Conservation (phyloP, 2,329 filamentous ascomycete genomes). For the Tolypocladium cylindrosporum region DNA sequence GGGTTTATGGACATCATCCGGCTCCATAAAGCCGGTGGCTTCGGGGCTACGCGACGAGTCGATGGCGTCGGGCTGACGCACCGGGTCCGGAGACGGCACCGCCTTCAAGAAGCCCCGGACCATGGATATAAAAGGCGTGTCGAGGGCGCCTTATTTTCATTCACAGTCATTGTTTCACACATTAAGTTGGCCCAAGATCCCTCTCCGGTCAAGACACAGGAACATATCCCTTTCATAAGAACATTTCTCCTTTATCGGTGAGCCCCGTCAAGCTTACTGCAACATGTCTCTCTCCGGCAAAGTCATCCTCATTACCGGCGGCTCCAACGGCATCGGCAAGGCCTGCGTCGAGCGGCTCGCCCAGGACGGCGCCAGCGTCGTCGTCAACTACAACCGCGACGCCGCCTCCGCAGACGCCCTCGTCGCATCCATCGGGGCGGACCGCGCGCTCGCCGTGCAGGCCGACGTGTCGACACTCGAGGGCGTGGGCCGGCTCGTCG, state of each 20-base stretch:
- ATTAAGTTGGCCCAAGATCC: too few species aligned
- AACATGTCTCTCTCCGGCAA: slow-evolving; percentile 24
- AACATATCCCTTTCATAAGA: not conserved
- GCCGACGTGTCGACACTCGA: slow-evolving; percentile 39
- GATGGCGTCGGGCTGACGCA: not conserved
- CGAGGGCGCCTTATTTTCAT: not conserved
- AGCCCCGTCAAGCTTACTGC: not conserved
- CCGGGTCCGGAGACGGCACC: not conserved
- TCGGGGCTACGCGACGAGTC: not conserved
- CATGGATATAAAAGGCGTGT: not conserved
- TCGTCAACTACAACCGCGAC: slow-evolving; percentile 45
- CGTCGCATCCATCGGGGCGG: slow-evolving; percentile 34
- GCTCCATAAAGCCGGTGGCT: not conserved
- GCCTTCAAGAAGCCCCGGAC: not conserved
- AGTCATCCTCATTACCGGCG: slow-evolving; percentile 41
- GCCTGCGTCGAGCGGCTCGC: slow-evolving; percentile 47
- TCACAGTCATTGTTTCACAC: too few species aligned
- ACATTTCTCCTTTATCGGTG: too few species aligned
- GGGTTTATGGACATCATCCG: not conserved
- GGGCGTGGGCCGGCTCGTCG: slow-evolving; percentile 38
- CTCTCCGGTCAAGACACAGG: too few species aligned
- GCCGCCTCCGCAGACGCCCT: slow-evolving; percentile 34
- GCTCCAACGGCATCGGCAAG: slow-evolving; percentile 49
- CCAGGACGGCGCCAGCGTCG: slow-evolving; percentile 43
- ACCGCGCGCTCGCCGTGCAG: slow-evolving; percentile 42